phyloP scores from a whole-genome alignment of 148 eudicot species.

The Amaranthus palmeri region DNA sequence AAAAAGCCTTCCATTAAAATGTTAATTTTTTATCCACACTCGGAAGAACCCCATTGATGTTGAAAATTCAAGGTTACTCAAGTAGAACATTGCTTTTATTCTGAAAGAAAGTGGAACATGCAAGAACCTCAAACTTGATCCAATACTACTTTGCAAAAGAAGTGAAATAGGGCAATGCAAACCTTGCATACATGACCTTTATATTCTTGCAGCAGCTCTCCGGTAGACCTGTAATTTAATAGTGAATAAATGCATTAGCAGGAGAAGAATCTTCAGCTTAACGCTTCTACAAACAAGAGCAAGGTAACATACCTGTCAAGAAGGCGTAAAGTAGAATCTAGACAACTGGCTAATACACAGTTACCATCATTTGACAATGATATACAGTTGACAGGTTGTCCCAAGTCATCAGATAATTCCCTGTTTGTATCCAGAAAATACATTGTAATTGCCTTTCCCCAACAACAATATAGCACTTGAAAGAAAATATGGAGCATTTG shows the following conservation, averaged over 20 bases:
- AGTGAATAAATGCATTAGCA: slow-evolving; percentile 3
- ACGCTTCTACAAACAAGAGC: slow-evolving; percentile 2
- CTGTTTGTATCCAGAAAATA: slow-evolving; percentile 29
- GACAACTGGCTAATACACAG: slow-evolving; percentile 85
- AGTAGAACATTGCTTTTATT: not conserved
- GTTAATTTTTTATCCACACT: too few relatives aligned
- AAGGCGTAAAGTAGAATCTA: slow-evolving; percentile 90
- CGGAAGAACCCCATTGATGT: too few relatives aligned
- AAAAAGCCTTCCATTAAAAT: too few relatives aligned
- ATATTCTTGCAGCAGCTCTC: slow-evolving; percentile 90
- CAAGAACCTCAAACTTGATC: not conserved
- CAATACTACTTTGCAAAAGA: not conserved
- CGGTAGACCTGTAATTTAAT: slow-evolving; percentile 48
- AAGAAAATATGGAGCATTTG: not conserved
- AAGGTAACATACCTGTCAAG: slow-evolving; percentile 59
- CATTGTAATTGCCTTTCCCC: not conserved
- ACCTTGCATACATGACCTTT: slow-evolving; percentile 98
- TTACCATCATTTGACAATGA: slow-evolving; percentile 87
- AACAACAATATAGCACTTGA: not conserved
- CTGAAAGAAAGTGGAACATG: not conserved
- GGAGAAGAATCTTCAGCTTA: not conserved
- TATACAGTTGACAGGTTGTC: slow-evolving; percentile 92
- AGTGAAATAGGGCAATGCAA: slow-evolving; percentile 8
- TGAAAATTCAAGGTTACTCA: not conserved
- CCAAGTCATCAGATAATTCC: slow-evolving; percentile 82